Conservation (phyloP, 495 filamentous ascomycete genomes). For the Neurospora sp. region DNA sequence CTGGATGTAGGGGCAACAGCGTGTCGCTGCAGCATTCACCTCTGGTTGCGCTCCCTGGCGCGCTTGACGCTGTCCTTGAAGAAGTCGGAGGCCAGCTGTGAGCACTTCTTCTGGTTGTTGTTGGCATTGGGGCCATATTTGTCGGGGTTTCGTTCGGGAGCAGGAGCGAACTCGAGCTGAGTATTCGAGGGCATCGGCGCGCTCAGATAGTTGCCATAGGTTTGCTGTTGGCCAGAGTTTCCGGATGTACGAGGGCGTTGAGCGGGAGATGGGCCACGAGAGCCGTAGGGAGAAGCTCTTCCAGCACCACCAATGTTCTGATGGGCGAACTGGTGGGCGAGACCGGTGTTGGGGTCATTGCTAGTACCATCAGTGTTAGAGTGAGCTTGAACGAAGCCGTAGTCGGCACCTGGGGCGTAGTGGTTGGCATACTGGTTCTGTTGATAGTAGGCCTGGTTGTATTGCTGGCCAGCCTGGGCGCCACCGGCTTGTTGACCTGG, state of each 20-base stretch:
- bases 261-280: conserved; percentile 58
- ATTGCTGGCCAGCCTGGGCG: conserved; percentile 35
- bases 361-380: conserved; percentile 42
- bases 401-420: conserved; percentile 18
- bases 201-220: conserved; percentile 55
- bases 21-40: conserved; percentile 42
- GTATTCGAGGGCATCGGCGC: conserved; percentile 47
- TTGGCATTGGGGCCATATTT: conserved; percentile 52
- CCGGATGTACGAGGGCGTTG: conserved; percentile 74
- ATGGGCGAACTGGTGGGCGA: conserved; percentile 93
- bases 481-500: conserved; percentile 19
- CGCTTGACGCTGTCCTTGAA: conserved; percentile 94
- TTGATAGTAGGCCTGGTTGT: conserved; percentile 25
- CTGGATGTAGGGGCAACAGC: background rate
- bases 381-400: conserved; percentile 48
- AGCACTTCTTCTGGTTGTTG: conserved; percentile 68
- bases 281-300: conserved; percentile 53
- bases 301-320: conserved; percentile 75
- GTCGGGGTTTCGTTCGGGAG: conserved; percentile 64
- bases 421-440: conserved; percentile 28
- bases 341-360: conserved; percentile 67
- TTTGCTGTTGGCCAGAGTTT: conserved; percentile 43
- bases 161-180: conserved; percentile 42
- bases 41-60: conserved; percentile 81
- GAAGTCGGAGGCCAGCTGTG: conserved; percentile 72